Evolutionary conservation across 1,139 yeast genomes (phyloP), one percentile per base, ranked within the genome.

Genomic region (Insectozyma bohioensis): DNA sequence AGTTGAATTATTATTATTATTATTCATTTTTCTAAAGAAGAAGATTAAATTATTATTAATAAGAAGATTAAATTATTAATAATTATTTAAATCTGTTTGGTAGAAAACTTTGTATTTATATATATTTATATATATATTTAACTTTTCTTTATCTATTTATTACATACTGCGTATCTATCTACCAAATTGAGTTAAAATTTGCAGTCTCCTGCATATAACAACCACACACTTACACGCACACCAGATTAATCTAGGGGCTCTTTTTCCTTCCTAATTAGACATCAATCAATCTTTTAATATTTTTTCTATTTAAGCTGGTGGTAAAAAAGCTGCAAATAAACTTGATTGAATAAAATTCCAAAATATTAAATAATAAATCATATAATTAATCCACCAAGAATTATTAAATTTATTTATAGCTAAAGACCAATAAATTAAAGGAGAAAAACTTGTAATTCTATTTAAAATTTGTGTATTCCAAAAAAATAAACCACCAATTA

Each of bases 381-480:
- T 61, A 17, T 43, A 39, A 21, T 30, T 37, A 8, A 22, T 27
- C 43, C 35, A 49, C 7, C 19, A 12, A 20, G 29, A 28, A 3
- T 21, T 24, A 18, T 32, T 7, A n/a, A n/a, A n/a, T 8, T 28
- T 16, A 19, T 33, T 29, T 6, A 22, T 17, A 4, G 45, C 80
- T 20, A 83, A 54, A 43, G 75, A 83, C 95, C 95, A 86, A 48
- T 78, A 73, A 35, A 78, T 72, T 6, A 85, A 52, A 0, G 97
- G 97, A 28, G 85, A 56, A 47, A 87, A 86, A 6, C 94, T 73
- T 6, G 82, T 75, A 4, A 90, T 74, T 33, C 98, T 68, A 30
- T 85, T 86, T 37, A 90, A 66, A 26, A 90, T 87, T 56, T 92
- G 98, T 24, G 83, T 85, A 54, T 92, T 92, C 77, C 94, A 84